Conservation (phyloP, 106 monocot species). For the Alisma plantagoaquatica region DNA sequence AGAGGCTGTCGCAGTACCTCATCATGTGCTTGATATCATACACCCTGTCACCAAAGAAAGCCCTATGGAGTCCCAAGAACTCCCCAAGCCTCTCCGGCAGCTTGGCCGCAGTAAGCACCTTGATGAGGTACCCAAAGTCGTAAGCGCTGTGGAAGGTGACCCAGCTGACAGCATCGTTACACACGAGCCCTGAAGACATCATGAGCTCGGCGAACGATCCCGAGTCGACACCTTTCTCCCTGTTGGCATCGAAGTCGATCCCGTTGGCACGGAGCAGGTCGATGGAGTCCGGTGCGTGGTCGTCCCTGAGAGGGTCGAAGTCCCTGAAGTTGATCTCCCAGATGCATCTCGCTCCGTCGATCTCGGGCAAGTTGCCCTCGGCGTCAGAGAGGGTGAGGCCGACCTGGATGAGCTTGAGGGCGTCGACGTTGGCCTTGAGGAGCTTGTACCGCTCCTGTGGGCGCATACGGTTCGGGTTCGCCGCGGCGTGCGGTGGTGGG, state of each 20-base stretch:
- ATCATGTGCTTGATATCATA: constrained; percentile 67
- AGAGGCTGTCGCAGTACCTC: constrained; percentile 29
- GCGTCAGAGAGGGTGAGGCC: constrained; percentile 58
- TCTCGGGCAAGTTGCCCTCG: constrained; percentile 15
- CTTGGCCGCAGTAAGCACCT: constrained; percentile 27
- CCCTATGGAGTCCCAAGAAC: constrained; percentile 25
- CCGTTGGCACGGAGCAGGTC: constrained; percentile 39
- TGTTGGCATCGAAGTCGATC: constrained; percentile 33
- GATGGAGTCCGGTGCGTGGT: constrained; percentile 38
- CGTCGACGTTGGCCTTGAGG: constrained; percentile 54
- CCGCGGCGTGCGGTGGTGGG: no score
- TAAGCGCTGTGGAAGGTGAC: constrained; percentile 68
- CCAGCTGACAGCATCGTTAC: constrained; percentile 43
- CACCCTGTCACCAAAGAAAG: constrained; percentile 42
- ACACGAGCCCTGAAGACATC: constrained; percentile 41
- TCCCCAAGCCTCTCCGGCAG: constrained; percentile 28
- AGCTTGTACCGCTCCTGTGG: constrained; percentile 8
- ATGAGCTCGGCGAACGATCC: constrained; percentile 30
- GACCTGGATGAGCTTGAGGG: constrained; percentile 55
- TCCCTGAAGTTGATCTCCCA: constrained; percentile 62
- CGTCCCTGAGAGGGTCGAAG: constrained; percentile 41
- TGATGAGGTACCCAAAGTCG: constrained; percentile 65
- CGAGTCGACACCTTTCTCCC: constrained; percentile 14
- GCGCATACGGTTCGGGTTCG: neutral
- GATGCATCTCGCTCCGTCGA: constrained; percentile 6